Base-by-base conservation (phyloP, 1,139 yeast genomes). In the Cylindricascospora bacillispora region DNA sequence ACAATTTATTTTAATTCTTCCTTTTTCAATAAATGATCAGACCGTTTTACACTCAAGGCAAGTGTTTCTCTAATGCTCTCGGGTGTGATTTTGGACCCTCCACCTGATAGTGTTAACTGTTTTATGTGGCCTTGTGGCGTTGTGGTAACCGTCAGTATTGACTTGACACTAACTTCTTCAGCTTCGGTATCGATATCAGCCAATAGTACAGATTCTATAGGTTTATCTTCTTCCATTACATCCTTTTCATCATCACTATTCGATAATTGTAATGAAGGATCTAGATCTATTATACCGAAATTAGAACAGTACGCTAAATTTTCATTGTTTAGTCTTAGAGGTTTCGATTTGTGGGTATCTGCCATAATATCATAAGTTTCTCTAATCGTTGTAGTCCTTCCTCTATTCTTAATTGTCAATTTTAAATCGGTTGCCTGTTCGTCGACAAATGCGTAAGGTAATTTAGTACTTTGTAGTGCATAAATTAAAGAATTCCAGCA, bases 151-250 rank as follows among this genome's bases (percentile, higher is more conserved):
- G 56, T 45, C 11, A 60, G 40, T 2, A 54, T 52, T 5, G 60
- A 54, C 27, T 44, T 43, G 15, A 57, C 40, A 28, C 54, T 40
- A 6, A 60, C 47, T 47, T 80, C 86, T 50, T 81, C 93, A 4
- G 83, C 77, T 41, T 77, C 89, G 6, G 89, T 89, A 50, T 79
- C 86, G 27, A 80, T 48, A 44, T 80, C 93, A 2, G 80, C 72
- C 32, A 81, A 52, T 22, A 80, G 46, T 1, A 72, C 60, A 1
- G 65, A 45, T 4, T 35, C 26, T 0, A 31, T 39, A 14, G 33
- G 41, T 12, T 31, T 33, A 26, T 56, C 60, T 29, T 54, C 35
- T 10, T 54, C 56, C 43, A 45, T 45, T 24, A 40, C 42, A 24
- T 49, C 50, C 21, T 47, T 52, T 15, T 52, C 57, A 3, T 52